Conservation (phyloP, 768 basidiomycete genomes). For the Suillus lakei region DNA sequence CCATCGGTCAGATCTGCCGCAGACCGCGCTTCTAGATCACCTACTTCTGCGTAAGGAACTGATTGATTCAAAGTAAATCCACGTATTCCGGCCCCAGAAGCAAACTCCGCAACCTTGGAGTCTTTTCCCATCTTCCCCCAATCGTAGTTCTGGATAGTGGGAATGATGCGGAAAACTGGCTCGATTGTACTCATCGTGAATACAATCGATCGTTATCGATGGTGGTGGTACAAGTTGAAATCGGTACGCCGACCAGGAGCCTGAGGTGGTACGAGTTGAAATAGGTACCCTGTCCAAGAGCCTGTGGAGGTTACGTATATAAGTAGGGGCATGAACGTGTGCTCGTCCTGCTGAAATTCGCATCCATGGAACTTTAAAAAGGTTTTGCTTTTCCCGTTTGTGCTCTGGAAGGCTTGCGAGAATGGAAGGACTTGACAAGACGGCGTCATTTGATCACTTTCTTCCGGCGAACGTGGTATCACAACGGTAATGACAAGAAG, state of each 20-base stretch:
- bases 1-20: slow-evolving; percentile 14
- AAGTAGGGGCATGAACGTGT: neutral
- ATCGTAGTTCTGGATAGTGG: slow-evolving; percentile 89
- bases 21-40: slow-evolving; percentile 23
- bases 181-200: slow-evolving; percentile 29
- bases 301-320: slow-evolving; percentile 3
- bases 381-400: neutral
- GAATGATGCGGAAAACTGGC: slow-evolving; percentile 76
- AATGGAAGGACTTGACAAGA: neutral
- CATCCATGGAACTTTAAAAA: slow-evolving; percentile 2
- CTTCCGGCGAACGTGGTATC: neutral
- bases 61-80: slow-evolving; percentile 71
- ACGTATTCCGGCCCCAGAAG: slow-evolving; percentile 59
- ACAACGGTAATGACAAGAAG: neutral
- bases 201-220: slow-evolving; percentile 12
- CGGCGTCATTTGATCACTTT: neutral
- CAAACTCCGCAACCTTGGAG: slow-evolving; percentile 90
- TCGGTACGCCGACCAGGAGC: neutral
- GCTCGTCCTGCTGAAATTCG: neutral
- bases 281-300: neutral
- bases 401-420: neutral
- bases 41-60: slow-evolving; percentile 91
- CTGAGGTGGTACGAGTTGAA: neutral
- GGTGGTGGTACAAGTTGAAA: slow-evolving; percentile 2
- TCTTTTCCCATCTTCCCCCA: slow-evolving; percentile 88